phyloP scores from a whole-genome alignment of 2,329 filamentous ascomycete genomes.

The Bipolaris sorokiniana region DNA sequence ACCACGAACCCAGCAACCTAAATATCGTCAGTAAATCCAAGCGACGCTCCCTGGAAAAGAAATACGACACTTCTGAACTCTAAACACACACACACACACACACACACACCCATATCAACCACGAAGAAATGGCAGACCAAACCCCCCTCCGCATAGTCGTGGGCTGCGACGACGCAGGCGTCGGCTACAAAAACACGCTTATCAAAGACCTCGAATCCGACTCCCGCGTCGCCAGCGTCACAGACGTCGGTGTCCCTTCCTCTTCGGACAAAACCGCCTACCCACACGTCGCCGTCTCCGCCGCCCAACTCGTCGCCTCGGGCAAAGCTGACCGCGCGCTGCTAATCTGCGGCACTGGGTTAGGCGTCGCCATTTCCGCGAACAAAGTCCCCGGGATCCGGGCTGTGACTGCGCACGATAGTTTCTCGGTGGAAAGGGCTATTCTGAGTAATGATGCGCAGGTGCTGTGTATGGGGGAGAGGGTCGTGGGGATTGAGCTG shows the following conservation, averaged over 20 bases:
- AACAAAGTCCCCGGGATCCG: slow-evolving; percentile 86
- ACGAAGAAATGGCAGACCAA: neutral
- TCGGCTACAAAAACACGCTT: slow-evolving; percentile 79
- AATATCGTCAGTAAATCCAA: slow-evolving; percentile 19
- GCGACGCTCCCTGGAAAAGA: slow-evolving; percentile 26
- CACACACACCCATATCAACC: too few relatives aligned
- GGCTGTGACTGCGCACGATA: slow-evolving; percentile 89
- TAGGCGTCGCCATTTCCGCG: slow-evolving; percentile 86
- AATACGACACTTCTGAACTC: slow-evolving; percentile 45
- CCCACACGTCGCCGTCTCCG: slow-evolving; percentile 76
- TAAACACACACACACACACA: slow-evolving; percentile 12
- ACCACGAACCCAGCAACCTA: neutral
- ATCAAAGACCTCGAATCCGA: slow-evolving; percentile 73
- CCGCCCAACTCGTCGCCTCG: slow-evolving; percentile 67
- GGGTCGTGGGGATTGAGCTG: slow-evolving; percentile 81
- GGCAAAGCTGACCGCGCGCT: slow-evolving; percentile 78
- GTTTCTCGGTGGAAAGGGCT: slow-evolving; percentile 80
- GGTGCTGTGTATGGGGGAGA: slow-evolving; percentile 84
- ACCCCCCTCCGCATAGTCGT: slow-evolving; percentile 63
- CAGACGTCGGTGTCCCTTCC: slow-evolving; percentile 75
- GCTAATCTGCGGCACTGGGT: slow-evolving; percentile 82
- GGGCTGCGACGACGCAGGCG: slow-evolving; percentile 74
- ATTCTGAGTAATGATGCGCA: slow-evolving; percentile 86
- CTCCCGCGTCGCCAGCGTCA: slow-evolving; percentile 69
- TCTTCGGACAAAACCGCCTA: slow-evolving; percentile 78